Percentiles rank a stretch among this genome's conserved stretches.
Evolutionary conservation across 2,329 filamentous ascomycete genomes (phyloP).

Genomic region (Trichophyton verrucosum): DNA sequence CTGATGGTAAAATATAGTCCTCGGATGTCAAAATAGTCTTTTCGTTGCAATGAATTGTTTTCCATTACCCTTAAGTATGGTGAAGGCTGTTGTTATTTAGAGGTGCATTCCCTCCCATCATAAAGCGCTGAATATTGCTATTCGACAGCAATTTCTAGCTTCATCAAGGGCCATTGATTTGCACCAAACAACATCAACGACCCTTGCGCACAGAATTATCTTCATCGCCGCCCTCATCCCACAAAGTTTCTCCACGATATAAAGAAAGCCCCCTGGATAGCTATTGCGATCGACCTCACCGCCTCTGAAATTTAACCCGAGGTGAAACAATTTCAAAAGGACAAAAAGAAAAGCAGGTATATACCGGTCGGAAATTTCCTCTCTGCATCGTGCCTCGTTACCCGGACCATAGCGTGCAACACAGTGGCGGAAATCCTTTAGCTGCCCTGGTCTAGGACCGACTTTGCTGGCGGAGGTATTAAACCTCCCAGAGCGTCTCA

Average conservation of each 20-base stretch:
- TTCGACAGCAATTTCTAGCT: neutral
- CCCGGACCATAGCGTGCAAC: neutral
- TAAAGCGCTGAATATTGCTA: neutral
- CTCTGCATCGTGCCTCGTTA: neutral
- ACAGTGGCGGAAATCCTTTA: neutral
- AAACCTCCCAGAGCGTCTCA: neutral
- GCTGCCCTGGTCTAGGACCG: neutral
- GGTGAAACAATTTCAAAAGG: slow-evolving; percentile 3
- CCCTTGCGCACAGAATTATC: neutral
- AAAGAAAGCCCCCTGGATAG: neutral
- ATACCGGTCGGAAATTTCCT: slow-evolving; percentile 1
- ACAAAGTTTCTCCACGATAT: neutral
- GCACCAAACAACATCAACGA: neutral
- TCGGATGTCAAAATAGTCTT: neutral
- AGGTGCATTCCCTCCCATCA: neutral
- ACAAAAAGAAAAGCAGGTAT: slow-evolving; percentile 1
- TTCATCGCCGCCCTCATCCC: neutral
- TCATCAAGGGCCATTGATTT: neutral
- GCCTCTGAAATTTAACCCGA: neutral
- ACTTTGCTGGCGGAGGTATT: neutral
- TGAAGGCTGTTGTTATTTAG: neutral
- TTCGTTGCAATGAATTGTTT: neutral
- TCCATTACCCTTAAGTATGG: neutral
- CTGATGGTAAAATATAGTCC: neutral
- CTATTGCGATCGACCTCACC: slow-evolving; percentile 3